phyloP scores from a whole-genome alignment of 2,329 filamentous ascomycete genomes.

The Aspergillus sp. region DNA sequence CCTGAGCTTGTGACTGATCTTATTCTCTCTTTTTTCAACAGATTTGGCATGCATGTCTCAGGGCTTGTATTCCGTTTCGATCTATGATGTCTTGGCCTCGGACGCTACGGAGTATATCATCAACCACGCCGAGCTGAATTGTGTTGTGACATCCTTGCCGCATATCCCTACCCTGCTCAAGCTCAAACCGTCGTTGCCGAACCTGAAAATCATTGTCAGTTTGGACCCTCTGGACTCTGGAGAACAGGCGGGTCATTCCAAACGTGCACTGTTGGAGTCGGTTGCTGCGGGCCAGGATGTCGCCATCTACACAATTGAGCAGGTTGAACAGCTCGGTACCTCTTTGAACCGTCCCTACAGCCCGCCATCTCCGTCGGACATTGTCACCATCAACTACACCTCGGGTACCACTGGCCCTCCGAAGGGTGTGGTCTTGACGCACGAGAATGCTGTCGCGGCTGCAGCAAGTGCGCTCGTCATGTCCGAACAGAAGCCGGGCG shows the following conservation, averaged over 20 bases:
- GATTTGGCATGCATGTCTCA: slow-evolving; percentile 86
- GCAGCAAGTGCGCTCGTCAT: slow-evolving; percentile 56
- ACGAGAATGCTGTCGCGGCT: slow-evolving; percentile 71
- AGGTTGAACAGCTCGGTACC: slow-evolving; percentile 76
- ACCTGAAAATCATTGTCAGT: slow-evolving; percentile 79
- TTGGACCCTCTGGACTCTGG: slow-evolving; percentile 76
- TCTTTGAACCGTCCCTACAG: slow-evolving; percentile 63
- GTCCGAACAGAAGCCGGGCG: slow-evolving; percentile 47
- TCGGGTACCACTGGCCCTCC: slow-evolving; percentile 59
- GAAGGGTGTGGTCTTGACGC: slow-evolving; percentile 65
- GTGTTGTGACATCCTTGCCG: slow-evolving; percentile 69
- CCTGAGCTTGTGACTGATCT: neutral
- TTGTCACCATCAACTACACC: slow-evolving; percentile 67
- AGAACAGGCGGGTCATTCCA: slow-evolving; percentile 70
- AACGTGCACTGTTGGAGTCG: slow-evolving; percentile 67
- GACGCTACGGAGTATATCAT: slow-evolving; percentile 93
- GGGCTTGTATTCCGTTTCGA: slow-evolving; percentile 78
- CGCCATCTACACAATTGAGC: slow-evolving; percentile 67
- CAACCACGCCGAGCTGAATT: slow-evolving; percentile 73
- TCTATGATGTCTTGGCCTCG: slow-evolving; percentile 92
- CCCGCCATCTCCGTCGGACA: slow-evolving; percentile 65
- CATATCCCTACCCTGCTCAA: slow-evolving; percentile 78
- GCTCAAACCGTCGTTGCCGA: slow-evolving; percentile 67
- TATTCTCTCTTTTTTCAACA: slow-evolving; percentile 23
- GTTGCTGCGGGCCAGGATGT: slow-evolving; percentile 69